phyloP scores from a whole-genome alignment of 148 eudicot species.

The Camellia sinensis region DNA sequence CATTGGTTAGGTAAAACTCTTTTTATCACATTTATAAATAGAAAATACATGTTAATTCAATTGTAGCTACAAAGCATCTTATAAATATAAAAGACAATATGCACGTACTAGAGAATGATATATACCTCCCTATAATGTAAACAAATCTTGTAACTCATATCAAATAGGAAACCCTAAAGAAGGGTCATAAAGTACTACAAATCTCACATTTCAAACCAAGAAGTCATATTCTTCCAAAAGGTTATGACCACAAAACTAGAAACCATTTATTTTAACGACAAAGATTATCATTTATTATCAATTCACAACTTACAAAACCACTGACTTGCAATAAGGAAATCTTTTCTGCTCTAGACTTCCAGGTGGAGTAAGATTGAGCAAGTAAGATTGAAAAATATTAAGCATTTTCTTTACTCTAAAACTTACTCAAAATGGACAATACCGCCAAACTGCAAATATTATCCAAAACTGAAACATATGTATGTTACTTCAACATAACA shows the following conservation, averaged over 20 bases:
- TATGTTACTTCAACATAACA: no score
- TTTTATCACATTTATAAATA: neutral
- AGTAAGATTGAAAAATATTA: no score
- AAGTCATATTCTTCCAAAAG: neutral
- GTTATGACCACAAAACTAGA: neutral
- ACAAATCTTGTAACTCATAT: neutral
- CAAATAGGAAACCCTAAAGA: no score
- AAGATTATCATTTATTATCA: no score
- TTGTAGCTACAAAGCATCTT: neutral
- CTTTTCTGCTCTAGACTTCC: no score
- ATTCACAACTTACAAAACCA: no score
- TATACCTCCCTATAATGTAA: neutral
- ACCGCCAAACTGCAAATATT: no score
- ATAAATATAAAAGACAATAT: neutral
- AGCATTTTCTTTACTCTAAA: no score
- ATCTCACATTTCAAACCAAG: neutral
- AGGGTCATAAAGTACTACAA: neutral
- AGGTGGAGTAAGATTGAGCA: no score
- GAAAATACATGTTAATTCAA: neutral
- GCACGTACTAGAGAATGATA: neutral
- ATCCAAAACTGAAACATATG: no score
- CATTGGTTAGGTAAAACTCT: conserved; percentile 9
- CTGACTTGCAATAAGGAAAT: no score
- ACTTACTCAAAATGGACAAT: no score
- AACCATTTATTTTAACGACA: neutral